These are phyloP conservation scores for Populus tremula DNA, from an alignment of 345 rosid species.

Conservation along the genomic window DNA sequence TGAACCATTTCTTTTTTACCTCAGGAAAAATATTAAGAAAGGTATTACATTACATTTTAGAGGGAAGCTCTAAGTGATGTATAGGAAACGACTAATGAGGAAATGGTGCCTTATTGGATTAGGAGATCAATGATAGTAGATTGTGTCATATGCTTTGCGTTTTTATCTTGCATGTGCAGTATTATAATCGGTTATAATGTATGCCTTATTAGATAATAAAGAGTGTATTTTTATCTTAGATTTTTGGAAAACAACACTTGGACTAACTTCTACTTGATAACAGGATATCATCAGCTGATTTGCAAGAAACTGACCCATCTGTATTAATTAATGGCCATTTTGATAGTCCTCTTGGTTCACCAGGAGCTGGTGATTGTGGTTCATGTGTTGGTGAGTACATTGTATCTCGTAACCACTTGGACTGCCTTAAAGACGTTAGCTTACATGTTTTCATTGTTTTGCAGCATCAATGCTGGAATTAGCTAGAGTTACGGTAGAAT, in stretches of 20 bases:
- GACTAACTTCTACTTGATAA: slow-evolving; percentile 22
- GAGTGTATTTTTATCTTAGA: neutral
- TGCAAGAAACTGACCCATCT: slow-evolving; percentile 64
- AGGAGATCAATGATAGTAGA: neutral
- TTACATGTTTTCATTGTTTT: slow-evolving; percentile 17
- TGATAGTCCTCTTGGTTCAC: slow-evolving; percentile 87
- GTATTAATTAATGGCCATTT: slow-evolving; percentile 92
- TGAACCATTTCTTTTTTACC: neutral
- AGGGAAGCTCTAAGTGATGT: neutral
- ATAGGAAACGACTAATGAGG: neutral
- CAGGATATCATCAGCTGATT: slow-evolving; percentile 75
- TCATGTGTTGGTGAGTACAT: slow-evolving; percentile 82
- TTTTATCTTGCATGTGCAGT: neutral
- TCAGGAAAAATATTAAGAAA: neutral
- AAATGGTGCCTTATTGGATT: neutral
- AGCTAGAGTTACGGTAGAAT: slow-evolving; percentile 76
- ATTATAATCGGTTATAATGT: neutral
- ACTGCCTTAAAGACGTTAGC: neutral
- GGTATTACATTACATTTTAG: neutral
- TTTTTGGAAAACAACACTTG: neutral
- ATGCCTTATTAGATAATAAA: neutral
- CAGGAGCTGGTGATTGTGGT: slow-evolving; percentile 97
- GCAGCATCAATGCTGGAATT: slow-evolving; percentile 91
- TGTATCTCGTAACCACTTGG: neutral
- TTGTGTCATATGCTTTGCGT: neutral